These are phyloP conservation scores for Micractinium sp. DNA, from an alignment of 139 green algal species.

Conservation along the genomic window DNA sequence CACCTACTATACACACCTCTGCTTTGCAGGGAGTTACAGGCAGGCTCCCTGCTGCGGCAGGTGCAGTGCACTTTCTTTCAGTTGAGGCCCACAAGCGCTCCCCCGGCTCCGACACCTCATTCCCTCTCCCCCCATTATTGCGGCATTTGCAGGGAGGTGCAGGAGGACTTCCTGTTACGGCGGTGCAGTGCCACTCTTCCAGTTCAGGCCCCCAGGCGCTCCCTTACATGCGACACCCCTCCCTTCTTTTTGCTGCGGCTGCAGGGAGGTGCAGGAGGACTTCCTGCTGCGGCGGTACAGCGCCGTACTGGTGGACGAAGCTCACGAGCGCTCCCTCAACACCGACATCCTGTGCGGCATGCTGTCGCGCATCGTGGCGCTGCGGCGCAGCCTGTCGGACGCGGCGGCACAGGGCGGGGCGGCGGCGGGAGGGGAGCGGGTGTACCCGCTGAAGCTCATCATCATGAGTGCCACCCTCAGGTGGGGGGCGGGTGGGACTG, in stretches of 20 bases:
- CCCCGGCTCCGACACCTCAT: not conserved
- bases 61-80: not conserved
- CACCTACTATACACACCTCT: not conserved
- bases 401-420: not conserved
- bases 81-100: not conserved
- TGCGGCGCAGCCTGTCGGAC: slow-evolving; percentile 72
- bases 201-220: slow-evolving; percentile 93
- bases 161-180: slow-evolving; percentile 31
- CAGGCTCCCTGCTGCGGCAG: not conserved
- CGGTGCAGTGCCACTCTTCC: slow-evolving; percentile 77
- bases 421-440: slow-evolving; percentile 3
- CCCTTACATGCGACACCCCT: slow-evolving; percentile 91
- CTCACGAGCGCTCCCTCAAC: slow-evolving; percentile 92
- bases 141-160: not conserved
- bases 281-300: slow-evolving; percentile 55
- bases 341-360: slow-evolving; percentile 90
- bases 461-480: slow-evolving; percentile 97
- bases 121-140: slow-evolving; percentile 57
- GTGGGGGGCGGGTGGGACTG: slow-evolving; percentile 10
- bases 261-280: slow-evolving; percentile 33
- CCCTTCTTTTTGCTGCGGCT: not conserved
- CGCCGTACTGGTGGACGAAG: slow-evolving; percentile 90
- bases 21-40: not conserved
- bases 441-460: slow-evolving; percentile 92
- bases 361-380: slow-evolving; percentile 87